A percentile compares a stretch with the other conserved stretches of the same genome.
Conservation (phyloP, 495 filamentous ascomycete species). For the Lasiosphaeria miniovina region DNA sequence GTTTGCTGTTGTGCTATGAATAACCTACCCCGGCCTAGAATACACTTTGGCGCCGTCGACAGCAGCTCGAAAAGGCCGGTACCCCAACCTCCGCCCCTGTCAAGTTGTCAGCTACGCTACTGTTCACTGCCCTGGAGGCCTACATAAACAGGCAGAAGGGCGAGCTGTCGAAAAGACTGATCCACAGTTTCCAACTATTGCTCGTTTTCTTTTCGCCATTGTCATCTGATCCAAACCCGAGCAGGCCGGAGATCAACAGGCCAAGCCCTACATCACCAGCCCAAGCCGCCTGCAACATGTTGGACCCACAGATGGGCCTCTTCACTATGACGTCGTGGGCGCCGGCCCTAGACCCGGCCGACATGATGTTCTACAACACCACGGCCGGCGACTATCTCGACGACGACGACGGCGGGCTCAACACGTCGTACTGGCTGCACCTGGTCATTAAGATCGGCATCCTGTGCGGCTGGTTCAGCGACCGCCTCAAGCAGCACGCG, state of each 20-base stretch:
- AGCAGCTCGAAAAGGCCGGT: background rate
- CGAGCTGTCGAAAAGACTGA: background rate
- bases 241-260: no score
- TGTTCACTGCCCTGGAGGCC: background rate
- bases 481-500: slow-evolving; percentile 9
- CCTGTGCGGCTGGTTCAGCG: slow-evolving; percentile 18
- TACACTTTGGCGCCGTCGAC: background rate
- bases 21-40: background rate
- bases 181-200: background rate
- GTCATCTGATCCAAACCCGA: no score
- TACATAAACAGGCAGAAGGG: background rate
- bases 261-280: background rate
- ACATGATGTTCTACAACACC: background rate
- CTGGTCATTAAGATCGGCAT: slow-evolving; percentile 17
- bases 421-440: slow-evolving; percentile 11
- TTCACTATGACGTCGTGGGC: background rate
- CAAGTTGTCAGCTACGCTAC: background rate
- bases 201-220: background rate
- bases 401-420: background rate
- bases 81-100: background rate
- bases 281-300: background rate
- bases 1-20: background rate
- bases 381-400: background rate
- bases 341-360: background rate
- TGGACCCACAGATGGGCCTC: background rate